A percentile compares a stretch with the other conserved stretches of the same genome.
Conservation (phyloP, 2,329 filamentous ascomycete species). For the Aurifilum marmelostoma region DNA sequence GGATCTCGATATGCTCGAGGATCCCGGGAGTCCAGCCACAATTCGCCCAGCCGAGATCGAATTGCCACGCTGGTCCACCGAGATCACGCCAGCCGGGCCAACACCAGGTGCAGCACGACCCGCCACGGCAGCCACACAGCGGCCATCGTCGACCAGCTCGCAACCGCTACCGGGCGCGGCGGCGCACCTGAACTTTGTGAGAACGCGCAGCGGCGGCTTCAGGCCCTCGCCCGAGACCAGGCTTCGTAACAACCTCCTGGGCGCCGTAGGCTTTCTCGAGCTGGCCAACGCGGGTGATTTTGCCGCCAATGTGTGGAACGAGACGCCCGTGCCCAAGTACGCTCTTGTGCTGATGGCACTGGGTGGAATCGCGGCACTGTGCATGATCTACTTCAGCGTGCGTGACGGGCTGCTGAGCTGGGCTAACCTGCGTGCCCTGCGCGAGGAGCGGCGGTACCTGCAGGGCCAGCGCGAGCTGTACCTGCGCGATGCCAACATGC, state of each 20-base stretch:
- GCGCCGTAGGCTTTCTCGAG: constrained; percentile 53
- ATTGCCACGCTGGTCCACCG: constrained; percentile 16
- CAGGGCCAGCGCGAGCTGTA: constrained; percentile 30
- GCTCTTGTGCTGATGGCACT: constrained; percentile 56
- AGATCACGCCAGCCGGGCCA: constrained; percentile 18
- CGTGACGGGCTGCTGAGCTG: constrained; percentile 48
- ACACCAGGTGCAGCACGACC: neutral
- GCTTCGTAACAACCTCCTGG: constrained; percentile 32
- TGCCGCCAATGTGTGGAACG: constrained; percentile 61
- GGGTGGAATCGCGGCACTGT: constrained; percentile 51
- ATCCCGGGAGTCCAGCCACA: constrained; percentile 18
- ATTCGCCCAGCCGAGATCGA: constrained; percentile 16
- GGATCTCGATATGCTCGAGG: constrained; percentile 20
- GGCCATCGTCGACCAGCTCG: constrained; percentile 16
- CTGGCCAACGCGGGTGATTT: constrained; percentile 60
- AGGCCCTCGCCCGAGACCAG: constrained; percentile 24
- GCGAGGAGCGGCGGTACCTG: constrained; percentile 44
- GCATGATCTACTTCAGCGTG: constrained; percentile 50
- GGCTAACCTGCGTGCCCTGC: constrained; percentile 50
- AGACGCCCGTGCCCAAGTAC: constrained; percentile 51
- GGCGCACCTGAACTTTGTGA: constrained; percentile 23
- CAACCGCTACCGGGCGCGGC: constrained; percentile 27
- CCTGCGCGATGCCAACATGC: constrained; percentile 31
- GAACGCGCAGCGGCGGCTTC: constrained; percentile 17
- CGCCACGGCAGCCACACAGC: neutral